Conservation (phyloP, 768 basidiomycete species). For the Suillus variegatus region DNA sequence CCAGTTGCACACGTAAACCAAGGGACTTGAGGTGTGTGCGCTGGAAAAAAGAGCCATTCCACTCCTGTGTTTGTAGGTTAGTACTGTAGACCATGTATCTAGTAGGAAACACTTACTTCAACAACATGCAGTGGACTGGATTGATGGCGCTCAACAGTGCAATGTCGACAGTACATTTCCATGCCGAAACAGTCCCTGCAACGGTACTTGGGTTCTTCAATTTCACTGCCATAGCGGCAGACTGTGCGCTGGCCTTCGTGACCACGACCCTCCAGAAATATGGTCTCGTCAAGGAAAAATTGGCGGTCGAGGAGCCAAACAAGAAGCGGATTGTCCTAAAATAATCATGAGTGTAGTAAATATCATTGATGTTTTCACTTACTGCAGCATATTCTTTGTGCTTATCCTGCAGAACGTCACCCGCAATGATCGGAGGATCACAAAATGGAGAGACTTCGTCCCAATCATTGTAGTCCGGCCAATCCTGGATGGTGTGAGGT, state of each 20-base stretch:
- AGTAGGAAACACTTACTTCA: neutral
- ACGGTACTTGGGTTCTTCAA: neutral
- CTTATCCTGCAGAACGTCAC: neutral
- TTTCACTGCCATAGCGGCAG: neutral
- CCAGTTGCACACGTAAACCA: neutral
- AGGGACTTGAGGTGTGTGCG: neutral
- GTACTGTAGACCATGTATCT: neutral
- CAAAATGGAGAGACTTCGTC: neutral
- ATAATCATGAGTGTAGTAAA: neutral
- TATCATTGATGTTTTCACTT: neutral
- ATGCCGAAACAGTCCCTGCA: neutral
- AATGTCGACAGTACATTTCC: neutral
- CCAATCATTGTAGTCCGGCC: neutral
- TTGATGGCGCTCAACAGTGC: neutral
- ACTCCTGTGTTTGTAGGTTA: neutral
- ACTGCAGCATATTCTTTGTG: neutral
- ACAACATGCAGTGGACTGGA: neutral
- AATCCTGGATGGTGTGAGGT: neutral
- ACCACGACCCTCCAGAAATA: neutral
- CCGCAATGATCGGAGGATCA: neutral
- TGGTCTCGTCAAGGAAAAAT: neutral
- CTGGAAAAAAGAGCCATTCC: neutral
- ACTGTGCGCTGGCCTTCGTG: neutral
- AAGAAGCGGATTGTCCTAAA: neutral
- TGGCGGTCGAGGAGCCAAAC: neutral